Evolutionary conservation across 2,329 filamentous ascomycete genomes (phyloP), one percentile per base, ranked within the genome.

Genomic region (Colletotrichum salicis): DNA sequence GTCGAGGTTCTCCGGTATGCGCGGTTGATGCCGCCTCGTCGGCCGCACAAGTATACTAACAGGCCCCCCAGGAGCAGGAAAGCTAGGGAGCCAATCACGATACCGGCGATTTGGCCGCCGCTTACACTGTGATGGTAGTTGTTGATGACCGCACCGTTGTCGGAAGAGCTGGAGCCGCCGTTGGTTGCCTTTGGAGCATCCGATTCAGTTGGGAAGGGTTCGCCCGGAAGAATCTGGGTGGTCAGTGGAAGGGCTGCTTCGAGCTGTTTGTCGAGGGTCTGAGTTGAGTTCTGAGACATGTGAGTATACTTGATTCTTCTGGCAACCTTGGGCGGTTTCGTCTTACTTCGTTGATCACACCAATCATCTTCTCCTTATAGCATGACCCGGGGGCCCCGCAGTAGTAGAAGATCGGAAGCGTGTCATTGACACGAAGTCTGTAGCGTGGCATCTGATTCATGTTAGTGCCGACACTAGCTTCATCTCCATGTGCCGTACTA

Each of bases 371-470:
- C 55, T 91, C 86, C 3, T 82, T 79, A 3, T 86, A 84, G 76
- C 93, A 96, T 2, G 91, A 93, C 0, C 84, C 86, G 0, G 89
- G 86, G 0, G 92, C 92, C 0, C 90, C 89, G 74, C 91, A 94
- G 79, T 94, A 94, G 79, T 88, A 93, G 78, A 91, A 93, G 19
- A 91, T 87, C 0, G 92, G 91, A 27, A 87, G 80, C 0, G 90
- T 91, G 74, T 90, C 84, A 75, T 92, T 92, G 68, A 93, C 82
- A 24, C 73, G 75, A 29, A 87, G 75, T 54, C 78, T 76, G 69
- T 79, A 88, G 48, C 76, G 80, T 24, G 85, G 86, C 22, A 79
- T 82, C 83, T 85, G 52, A 77, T 80, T 78, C 79, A 83, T 15
- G 78, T 82, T 22, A 82, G 82, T n/a, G n/a, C 5, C 56, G 15